phyloP scores from a whole-genome alignment of 1,139 yeast species.

The Debaryomyces fabryi region DNA sequence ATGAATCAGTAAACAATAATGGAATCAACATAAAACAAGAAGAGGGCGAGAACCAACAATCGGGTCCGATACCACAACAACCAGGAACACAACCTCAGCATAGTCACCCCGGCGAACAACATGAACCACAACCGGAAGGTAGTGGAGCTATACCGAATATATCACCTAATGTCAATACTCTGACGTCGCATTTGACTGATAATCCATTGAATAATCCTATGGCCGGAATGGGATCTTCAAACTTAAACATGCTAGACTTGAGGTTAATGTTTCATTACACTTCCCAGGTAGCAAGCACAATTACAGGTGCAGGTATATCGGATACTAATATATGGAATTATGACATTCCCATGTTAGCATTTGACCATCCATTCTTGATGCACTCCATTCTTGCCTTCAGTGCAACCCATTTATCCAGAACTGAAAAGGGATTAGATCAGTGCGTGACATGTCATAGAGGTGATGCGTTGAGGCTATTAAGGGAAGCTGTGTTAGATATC shows the following conservation, averaged over 20 bases:
- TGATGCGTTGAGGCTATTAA: conserved; percentile 74
- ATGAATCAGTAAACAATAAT: background rate
- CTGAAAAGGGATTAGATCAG: conserved; percentile 75
- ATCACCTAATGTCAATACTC: conserved; percentile 31
- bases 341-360: conserved; percentile 86
- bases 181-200: conserved; percentile 13
- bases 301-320: conserved; percentile 88
- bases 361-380: conserved; percentile 87
- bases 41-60: background rate
- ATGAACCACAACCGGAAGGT: conserved; percentile 15
- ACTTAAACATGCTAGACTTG: conserved; percentile 73
- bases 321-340: conserved; percentile 85
- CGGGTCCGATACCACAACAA: conserved; percentile 1
- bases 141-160: conserved; percentile 27
- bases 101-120: conserved; percentile 7
- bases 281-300: conserved; percentile 80
- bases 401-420: conserved; percentile 85
- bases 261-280: conserved; percentile 87
- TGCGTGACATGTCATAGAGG: conserved; percentile 87
- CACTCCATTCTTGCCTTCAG: conserved; percentile 87
- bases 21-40: background rate
- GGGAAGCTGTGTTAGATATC: conserved; percentile 85
- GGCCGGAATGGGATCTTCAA: conserved; percentile 24
- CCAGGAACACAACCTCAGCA: conserved; percentile 18
- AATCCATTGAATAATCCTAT: conserved; percentile 14